Evolutionary conservation across 441 rosid species (phyloP), one percentile per base, ranked within the genome.

Genomic region (Pelargonium australe): DNA sequence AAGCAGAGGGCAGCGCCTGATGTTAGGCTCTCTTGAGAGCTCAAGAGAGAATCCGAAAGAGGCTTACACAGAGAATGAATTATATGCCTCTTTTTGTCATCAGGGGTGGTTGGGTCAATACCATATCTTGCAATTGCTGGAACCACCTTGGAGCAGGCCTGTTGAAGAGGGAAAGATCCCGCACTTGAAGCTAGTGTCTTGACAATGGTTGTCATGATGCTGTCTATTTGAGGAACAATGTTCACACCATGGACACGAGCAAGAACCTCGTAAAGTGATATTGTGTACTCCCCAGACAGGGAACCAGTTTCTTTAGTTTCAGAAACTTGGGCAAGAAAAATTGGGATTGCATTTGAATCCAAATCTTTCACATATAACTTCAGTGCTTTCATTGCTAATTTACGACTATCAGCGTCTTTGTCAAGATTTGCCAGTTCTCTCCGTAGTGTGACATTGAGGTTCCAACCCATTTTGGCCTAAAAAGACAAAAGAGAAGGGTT

Each of bases 111-210:
- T 5, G 95, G 97, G 23, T 90, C 98, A 67, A 96, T 90, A 44
- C 96, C 98, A 70, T 89, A 96, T 78, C 98, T 86, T 5, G 98
- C 97, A 62, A 94, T 85, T 67, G 98, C 98, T 4, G 98, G 93
- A 0, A 93, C 96, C 10, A 91, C 99, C 76, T 86, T 96, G 19
- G 98, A 86, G 79, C 99, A 93, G 19, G 98, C 98, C 72, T 96
- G 97, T 72, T 96, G 99, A 78, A 94, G 92, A 65, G 84, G 85
- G 68, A 89, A 83, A 2, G 96, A 93, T n/a, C 96, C 99, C 13
- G 92, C 96, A 82, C 96, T 91, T 19, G 88, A 89, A 66, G 92
- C 87, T 70, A 96, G 70, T 1, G 98, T 93, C 79, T 89, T 90
- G 71, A 90, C 75, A 8, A 96, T 77, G 37, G 89, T 86, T 0